Base-by-base conservation (phyloP, 2,329 filamentous ascomycete genomes). In the Pseudogymnoascus sp. region DNA sequence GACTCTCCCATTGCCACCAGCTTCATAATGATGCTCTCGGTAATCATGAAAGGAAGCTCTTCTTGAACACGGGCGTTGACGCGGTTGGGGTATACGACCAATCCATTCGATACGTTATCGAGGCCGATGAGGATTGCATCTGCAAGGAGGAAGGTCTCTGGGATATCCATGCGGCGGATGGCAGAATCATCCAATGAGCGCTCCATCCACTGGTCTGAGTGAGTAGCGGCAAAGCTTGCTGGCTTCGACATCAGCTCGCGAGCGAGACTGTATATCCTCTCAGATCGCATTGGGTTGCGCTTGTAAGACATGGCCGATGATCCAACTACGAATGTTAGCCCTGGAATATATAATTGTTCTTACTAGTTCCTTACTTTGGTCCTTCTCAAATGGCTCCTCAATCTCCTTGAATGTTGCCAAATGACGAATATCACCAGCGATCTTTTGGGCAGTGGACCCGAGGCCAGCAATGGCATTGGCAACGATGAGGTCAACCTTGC, bases 21-120 rank as follows among this genome's bases (percentile, higher is more conserved):
- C 67, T 84, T 85, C 89, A 95, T 92, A 72, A 92, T 89, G 72
- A 92, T 86, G 67, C 82, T 80, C 71, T 83, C 78, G 33, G 87
- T 92, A 6, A 86, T 82, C 88, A 93, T 95, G 76, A 96, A 96
- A 0, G 92, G 92, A 12, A 97, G 82, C 75, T 95, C 89, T 65
- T 86, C 82, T 67, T 86, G 81, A 52, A 95, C 79, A 65, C 82
- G 86, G 63, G 81, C 79, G 64, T 81, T 78, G 72, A 95, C 90
- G 62, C 86, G 80, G 62, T 83, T 81, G 25, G 90, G 89, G 75
- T 95, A 96, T 39, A 96, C 82, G n/a, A 89, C 87, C 9, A 91
- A 78, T 8, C 88, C 87, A 60, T 80, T 79, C 31, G 80, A 81
- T 52, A 91, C 82, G 67, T 90, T 90, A 72, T 90, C 84, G 62